Percentiles rank a stretch among this genome's conserved stretches.
phyloP scores from a whole-genome alignment of 352 stramenopile genomes.

The Pseudoperonospora humuli region DNA sequence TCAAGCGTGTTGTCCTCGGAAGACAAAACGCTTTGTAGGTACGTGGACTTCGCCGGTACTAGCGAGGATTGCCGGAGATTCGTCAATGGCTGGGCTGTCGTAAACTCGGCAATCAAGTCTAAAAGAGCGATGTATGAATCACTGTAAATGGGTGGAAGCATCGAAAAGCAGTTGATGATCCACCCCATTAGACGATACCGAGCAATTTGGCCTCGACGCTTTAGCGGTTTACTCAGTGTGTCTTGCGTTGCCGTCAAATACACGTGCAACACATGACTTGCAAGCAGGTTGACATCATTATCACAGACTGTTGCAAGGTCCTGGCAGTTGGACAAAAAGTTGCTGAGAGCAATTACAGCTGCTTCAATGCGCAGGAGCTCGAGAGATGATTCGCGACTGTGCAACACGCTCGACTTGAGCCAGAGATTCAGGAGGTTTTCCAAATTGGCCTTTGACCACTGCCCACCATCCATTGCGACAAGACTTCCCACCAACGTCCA shows the following conservation, averaged over 20 bases:
- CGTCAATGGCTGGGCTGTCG: slow-evolving; percentile 69
- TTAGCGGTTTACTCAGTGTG: slow-evolving; percentile 62
- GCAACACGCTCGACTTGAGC: slow-evolving; percentile 67
- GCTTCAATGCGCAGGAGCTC: slow-evolving; percentile 81
- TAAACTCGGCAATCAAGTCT: slow-evolving; percentile 72
- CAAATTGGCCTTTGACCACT: slow-evolving; percentile 48
- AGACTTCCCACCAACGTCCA: slow-evolving; percentile 75
- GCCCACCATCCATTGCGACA: slow-evolving; percentile 51
- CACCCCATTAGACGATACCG: slow-evolving; percentile 68
- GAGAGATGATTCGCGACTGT: slow-evolving; percentile 73
- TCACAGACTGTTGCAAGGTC: slow-evolving; percentile 20
- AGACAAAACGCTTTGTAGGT: slow-evolving; percentile 50
- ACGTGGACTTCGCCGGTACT: slow-evolving; percentile 52
- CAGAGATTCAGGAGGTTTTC: slow-evolving; percentile 62
- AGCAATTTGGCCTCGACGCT: slow-evolving; percentile 73
- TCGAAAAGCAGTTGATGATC: slow-evolving; percentile 68
- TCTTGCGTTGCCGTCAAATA: slow-evolving; percentile 55
- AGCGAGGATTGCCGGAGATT: slow-evolving; percentile 53
- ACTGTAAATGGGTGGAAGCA: slow-evolving; percentile 68
- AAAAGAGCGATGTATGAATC: slow-evolving; percentile 78
- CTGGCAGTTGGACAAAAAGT: slow-evolving; percentile 43
- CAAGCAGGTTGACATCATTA: slow-evolving; percentile 47
- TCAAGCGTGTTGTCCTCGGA: slow-evolving; percentile 52
- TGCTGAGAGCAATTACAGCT: slow-evolving; percentile 55
- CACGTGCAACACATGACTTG: slow-evolving; percentile 61